phyloP scores from a whole-genome alignment of 1,284 basidiomycete genomes.

The Tremellales sp. region DNA sequence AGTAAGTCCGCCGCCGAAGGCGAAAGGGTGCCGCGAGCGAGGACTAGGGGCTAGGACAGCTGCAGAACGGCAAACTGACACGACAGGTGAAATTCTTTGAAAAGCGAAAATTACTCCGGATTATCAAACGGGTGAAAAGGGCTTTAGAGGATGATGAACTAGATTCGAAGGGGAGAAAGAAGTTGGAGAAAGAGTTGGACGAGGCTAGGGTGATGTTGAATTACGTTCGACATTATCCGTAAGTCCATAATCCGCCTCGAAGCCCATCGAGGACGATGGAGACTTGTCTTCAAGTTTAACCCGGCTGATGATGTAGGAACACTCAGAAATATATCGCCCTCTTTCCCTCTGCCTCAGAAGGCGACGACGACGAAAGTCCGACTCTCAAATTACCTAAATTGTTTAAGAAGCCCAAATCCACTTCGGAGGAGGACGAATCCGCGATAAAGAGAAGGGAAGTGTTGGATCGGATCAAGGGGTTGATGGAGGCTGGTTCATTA shows the following conservation, averaged over 20 bases:
- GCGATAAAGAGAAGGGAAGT: constrained; percentile 60
- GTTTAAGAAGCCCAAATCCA: constrained; percentile 45
- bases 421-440: constrained; percentile 38
- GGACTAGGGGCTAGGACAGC: neutral
- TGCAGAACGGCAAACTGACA: too few species aligned
- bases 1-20: too few species aligned
- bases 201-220: constrained; percentile 71
- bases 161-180: constrained; percentile 46
- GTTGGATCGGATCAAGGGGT: constrained; percentile 57
- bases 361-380: constrained; percentile 8
- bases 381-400: constrained; percentile 48
- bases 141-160: constrained; percentile 37
- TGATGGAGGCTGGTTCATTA: constrained; percentile 64
- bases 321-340: constrained; percentile 78
- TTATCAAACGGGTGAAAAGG: constrained; percentile 62
- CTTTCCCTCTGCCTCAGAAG: constrained; percentile 58
- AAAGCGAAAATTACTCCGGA: constrained; percentile 71
- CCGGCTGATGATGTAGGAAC: constrained; percentile 52
- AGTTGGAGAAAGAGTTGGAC: constrained; percentile 54
- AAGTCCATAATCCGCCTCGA: constrained; percentile 27
- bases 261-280: neutral
- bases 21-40: constrained; percentile 79
- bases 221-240: constrained; percentile 65
- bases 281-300: neutral
- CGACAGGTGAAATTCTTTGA: constrained; percentile 56